Conservation (phyloP, 345 rosid genomes). For the Erodium maritimum region DNA sequence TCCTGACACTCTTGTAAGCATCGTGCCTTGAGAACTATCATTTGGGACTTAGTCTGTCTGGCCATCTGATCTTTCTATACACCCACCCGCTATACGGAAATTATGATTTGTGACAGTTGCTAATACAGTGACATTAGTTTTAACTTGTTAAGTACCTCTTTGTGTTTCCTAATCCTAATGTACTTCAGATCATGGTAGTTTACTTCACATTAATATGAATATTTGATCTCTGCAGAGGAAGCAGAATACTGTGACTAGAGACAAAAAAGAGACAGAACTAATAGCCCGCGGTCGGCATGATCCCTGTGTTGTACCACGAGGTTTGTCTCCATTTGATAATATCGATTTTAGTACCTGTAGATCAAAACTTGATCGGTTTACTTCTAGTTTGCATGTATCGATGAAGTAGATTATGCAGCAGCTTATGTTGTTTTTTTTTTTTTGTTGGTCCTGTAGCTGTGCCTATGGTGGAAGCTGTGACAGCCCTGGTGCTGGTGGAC, state of each 20-base stretch:
- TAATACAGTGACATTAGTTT: background rate
- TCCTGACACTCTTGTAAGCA: background rate
- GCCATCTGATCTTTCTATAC: background rate
- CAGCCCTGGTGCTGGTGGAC: constrained; percentile 76
- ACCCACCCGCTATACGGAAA: too few species aligned
- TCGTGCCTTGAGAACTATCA: too few species aligned
- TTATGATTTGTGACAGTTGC: too few species aligned
- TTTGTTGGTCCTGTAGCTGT: constrained; percentile 46
- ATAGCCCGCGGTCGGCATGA: constrained; percentile 95
- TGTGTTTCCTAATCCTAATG: too few species aligned
- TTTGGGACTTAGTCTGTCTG: too few species aligned
- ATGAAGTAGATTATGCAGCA: too few species aligned
- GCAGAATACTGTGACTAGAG: constrained; percentile 79
- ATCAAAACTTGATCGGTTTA: too few species aligned
- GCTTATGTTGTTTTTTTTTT: background rate
- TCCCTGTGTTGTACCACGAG: constrained; percentile 97
- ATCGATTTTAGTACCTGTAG: too few species aligned
- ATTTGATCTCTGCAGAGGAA: constrained; percentile 42
- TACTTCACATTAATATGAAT: background rate
- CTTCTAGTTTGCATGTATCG: background rate
- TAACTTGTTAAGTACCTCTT: background rate
- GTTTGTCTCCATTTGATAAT: constrained; percentile 21
- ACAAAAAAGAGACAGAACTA: constrained; percentile 62
- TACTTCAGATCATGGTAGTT: background rate
- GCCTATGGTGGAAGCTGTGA: constrained; percentile 97